Base-by-base conservation (phyloP, 2,329 filamentous ascomycete species). In the Arachnomyces sp. region DNA sequence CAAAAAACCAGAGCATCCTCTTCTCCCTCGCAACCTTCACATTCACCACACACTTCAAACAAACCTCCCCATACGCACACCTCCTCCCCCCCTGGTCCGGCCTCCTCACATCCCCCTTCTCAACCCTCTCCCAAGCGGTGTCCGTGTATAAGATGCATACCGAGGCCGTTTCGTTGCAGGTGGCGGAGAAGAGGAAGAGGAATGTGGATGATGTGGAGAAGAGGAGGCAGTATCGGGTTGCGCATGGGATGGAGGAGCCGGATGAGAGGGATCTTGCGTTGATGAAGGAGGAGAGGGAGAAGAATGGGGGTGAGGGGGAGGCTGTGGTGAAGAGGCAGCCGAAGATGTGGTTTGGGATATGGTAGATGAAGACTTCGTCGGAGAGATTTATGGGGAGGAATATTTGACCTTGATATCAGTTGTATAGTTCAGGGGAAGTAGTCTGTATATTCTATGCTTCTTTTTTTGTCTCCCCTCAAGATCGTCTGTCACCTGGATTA, bases 311-410 rank as follows among this genome's bases (percentile, higher is more conserved):
- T 12, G 50, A 52, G 42, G 60, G 54, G 53, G 60, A 63, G 51
- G 60, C 51, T 48, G 55, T 61, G 42, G 55, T 57, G 47, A 67
- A 66, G 57, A 77, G 69, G 65, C 64, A 44, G 50, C 71, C 73
- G 42, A 89, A 88, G 76, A 89, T 86, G 70, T 89, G 84, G 78
- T 69, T 92, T 53, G 87, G 87, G 11, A 82, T 94, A 55, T 93
- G 87, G 74, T 88, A 59, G 57, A 40, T 21, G 42, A 11, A 33
- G 11, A 33, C 31, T 17, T 33, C 31, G 13, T 16, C 12, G 34
- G 13, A 8, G 12, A 5, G 29, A 16, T 29, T 13, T 34, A 43
- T 30, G 15, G n/a, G 36, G 6, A 16, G 5, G 14, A 31, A 14
- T 16, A 13, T 31, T 25, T n/a, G 15, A 13, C 29, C 15, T 16